Percentiles rank a stretch among this genome's conserved stretches.
Evolutionary conservation across 2,329 filamentous ascomycete species (phyloP).

Genomic region (Ophiostoma perfectum): DNA sequence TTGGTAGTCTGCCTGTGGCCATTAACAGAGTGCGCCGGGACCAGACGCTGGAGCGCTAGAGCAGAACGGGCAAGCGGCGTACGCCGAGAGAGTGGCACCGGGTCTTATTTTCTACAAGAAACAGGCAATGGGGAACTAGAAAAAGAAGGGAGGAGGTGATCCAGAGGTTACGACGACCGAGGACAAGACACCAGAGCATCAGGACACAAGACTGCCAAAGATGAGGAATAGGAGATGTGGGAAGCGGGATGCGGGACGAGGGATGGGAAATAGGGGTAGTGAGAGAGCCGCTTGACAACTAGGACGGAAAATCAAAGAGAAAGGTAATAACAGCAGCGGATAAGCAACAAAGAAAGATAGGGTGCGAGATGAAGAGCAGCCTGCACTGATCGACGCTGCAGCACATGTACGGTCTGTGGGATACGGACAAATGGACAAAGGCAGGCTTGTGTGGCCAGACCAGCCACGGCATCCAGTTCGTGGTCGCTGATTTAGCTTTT

Average conservation of each 20-base stretch:
- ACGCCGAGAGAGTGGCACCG: slow-evolving; percentile 18
- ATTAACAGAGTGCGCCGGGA: background rate
- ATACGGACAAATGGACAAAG: slow-evolving; percentile 5
- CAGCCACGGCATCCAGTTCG: slow-evolving; percentile 5
- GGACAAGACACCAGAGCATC: no score
- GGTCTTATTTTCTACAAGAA: slow-evolving; percentile 11
- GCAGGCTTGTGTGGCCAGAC: background rate
- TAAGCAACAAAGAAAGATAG: background rate
- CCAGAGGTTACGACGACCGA: no score
- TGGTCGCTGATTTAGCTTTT: background rate
- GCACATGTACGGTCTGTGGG: slow-evolving; percentile 7
- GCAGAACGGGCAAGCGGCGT: slow-evolving; percentile 18
- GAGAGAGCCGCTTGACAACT: no score
- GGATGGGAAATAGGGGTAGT: no score
- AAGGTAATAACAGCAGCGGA: no score
- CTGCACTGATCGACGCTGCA: slow-evolving; percentile 17
- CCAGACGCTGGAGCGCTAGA: slow-evolving; percentile 11
- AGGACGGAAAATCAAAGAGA: no score
- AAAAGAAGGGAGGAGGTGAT: no score
- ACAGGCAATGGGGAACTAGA: slow-evolving; percentile 16
- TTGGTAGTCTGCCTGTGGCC: background rate
- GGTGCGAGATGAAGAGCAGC: slow-evolving; percentile 2
- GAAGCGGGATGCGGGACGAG: no score
- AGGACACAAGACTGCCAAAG: no score
- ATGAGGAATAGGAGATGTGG: no score